Base-by-base conservation (phyloP, 2,329 filamentous ascomycete species). In the Pyricularia sp. region DNA sequence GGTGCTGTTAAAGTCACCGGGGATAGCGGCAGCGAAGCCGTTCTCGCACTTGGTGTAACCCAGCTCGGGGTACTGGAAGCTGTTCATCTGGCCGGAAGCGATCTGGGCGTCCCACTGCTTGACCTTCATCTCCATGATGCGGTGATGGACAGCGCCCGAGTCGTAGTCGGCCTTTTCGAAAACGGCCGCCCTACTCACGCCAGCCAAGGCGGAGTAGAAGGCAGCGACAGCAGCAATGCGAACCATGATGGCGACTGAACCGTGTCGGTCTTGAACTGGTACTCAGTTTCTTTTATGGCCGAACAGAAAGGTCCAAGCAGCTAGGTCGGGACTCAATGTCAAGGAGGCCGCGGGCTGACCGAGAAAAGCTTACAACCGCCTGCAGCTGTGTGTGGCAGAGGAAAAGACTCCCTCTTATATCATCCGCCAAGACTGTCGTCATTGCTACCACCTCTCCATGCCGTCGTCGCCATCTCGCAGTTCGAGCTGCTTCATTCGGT, bases 121-220 rank as follows among this genome's bases (percentile, higher is more conserved):
- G 25, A 58, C 55, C 65, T 66, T 66, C 25, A 66, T 66, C 5
- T 55, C 65, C 36, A 66, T 66, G 42, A 66, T 66, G 25, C 36
- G 36, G 11, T 55, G 36, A 9, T 66, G 65, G n/a, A 66, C 65
- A 1, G 36, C 65, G 65, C 65, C 65, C 10, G 65, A 66, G 4
- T 50, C 65, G 17, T 66, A 66, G 6, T 59, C 36, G 23, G 26
- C 65, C 42, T 58, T 58, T 2, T 20, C 17, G 7, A 50, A 50
- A 17, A 28, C 36, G 65, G 65, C 65, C 25, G 65, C 65, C 14
- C 12, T 66, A 26, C 23, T 23, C 12, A 66, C 36, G 23, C 65
- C 36, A 20, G 65, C 65, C 36, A 66, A 28, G 65, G 65, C 65
- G 65, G 65, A 66, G 33, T 50, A 66, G 23, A 66, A 23, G 20